Percentiles rank a stretch among this genome's conserved stretches.
These are phyloP conservation scores for Xerocomus minutiporus DNA, from an alignment of 1,284 basidiomycete species.

Conservation along the genomic window DNA sequence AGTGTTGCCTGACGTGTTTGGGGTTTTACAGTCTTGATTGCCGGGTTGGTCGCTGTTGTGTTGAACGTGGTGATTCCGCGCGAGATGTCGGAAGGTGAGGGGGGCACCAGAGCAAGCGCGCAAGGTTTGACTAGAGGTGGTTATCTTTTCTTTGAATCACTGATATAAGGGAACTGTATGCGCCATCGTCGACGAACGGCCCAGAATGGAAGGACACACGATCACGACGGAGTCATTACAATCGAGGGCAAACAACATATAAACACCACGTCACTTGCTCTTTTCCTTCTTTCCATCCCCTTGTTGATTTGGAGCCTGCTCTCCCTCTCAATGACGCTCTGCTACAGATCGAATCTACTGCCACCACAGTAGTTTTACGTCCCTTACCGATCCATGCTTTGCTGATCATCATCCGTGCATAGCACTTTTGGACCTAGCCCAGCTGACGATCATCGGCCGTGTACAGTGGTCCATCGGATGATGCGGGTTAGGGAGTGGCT, in stretches of 20 bases:
- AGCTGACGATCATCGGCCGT: background rate
- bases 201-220: background rate
- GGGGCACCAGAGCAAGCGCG: conserved; percentile 4
- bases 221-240: background rate
- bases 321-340: no score
- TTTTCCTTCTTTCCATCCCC: background rate
- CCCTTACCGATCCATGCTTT: background rate
- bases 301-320: no score
- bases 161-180: no score
- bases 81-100: conserved; percentile 32
- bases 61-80: conserved; percentile 64
- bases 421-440: background rate
- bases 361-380: background rate
- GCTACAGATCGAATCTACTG: background rate
- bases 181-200: no score
- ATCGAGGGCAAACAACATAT: background rate
- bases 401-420: background rate
- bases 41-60: conserved; percentile 61
- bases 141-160: no score
- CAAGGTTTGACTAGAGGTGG: background rate
- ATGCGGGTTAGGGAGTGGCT: background rate
- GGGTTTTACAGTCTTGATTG: conserved; percentile 47
- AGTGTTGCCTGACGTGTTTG: conserved; percentile 18
- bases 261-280: background rate
- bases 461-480: background rate